A percentile compares a stretch with the other conserved stretches of the same genome.
Evolutionary conservation across 164 flowering plant genomes (phyloP).

Genomic region (grape (Vitis vinifera)): DNA sequence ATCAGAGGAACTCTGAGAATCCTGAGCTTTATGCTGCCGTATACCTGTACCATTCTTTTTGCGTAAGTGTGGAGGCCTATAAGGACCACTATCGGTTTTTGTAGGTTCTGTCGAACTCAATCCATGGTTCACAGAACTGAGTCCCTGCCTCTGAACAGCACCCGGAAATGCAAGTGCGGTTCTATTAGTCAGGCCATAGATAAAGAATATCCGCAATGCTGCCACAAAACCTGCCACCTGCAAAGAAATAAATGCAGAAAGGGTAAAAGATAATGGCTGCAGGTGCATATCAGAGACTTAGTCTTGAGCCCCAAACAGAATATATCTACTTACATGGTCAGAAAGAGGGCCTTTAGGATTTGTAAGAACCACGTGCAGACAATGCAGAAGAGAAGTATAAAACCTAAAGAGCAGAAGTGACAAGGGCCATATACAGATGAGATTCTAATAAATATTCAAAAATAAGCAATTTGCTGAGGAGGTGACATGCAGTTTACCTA

Average conservation of each 20-base stretch:
- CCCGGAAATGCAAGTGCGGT: conserved; percentile 20
- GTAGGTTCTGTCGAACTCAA: conserved; percentile 27
- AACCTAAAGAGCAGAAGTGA: conserved; percentile 49
- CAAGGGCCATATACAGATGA: background rate
- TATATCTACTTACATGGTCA: conserved; percentile 63
- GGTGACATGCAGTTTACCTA: conserved; percentile 35
- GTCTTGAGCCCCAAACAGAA: background rate
- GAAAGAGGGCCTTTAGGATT: conserved; percentile 66
- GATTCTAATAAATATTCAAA: background rate
- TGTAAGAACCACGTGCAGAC: conserved; percentile 77
- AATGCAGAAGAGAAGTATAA: conserved; percentile 67
- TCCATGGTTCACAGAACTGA: conserved; percentile 18
- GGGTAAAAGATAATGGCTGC: conserved; percentile 1
- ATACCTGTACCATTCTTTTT: conserved; percentile 38
- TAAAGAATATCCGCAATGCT: conserved; percentile 60
- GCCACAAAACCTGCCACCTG: conserved; percentile 85
- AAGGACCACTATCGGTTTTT: conserved; percentile 40
- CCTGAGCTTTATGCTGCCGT: conserved; percentile 28
- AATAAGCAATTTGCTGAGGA: background rate
- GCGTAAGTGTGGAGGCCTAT: conserved; percentile 92
- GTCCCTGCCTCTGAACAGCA: conserved; percentile 26
- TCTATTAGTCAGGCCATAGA: conserved; percentile 56
- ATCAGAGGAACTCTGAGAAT: conserved; percentile 32
- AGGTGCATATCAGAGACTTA: background rate
- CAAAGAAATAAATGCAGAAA: conserved; percentile 11